phyloP scores from a whole-genome alignment of 169 alveolate species.

The Plasmodium falciparum region DNA sequence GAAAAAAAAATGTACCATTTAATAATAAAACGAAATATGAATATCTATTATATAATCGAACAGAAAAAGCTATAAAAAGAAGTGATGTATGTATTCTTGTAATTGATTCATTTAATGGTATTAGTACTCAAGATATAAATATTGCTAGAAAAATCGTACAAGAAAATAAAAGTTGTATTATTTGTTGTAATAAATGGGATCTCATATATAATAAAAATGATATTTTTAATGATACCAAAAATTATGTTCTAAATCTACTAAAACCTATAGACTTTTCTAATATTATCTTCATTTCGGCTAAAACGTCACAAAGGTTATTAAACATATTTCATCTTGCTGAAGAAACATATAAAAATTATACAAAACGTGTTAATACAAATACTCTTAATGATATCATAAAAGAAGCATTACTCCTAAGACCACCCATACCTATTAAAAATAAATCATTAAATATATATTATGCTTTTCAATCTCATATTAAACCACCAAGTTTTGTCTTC shows the following conservation, averaged over 20 bases:
- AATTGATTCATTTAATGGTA: constrained; percentile 85
- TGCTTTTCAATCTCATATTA: constrained; percentile 82
- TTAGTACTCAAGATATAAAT: constrained; percentile 81
- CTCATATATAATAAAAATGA: constrained; percentile 82
- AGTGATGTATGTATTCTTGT: constrained; percentile 86
- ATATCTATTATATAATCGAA: constrained; percentile 36
- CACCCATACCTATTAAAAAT: constrained; percentile 81
- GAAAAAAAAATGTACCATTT: constrained; percentile 59
- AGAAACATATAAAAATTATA: constrained; percentile 78
- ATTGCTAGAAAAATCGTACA: constrained; percentile 82
- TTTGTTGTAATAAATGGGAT: constrained; percentile 88
- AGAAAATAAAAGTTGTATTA: constrained; percentile 83
- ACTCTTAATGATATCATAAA: constrained; percentile 78
- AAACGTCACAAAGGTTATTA: constrained; percentile 83
- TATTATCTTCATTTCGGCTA: constrained; percentile 83
- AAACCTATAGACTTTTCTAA: constrained; percentile 84
- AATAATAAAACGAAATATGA: constrained; percentile 63
- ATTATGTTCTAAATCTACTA: constrained; percentile 82
- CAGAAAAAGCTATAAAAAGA: constrained; percentile 80
- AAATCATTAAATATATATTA: constrained; percentile 84
- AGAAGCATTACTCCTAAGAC: constrained; percentile 82
- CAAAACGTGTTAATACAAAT: constrained; percentile 33
- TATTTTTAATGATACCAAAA: constrained; percentile 81
- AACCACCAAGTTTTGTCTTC: constrained; percentile 86
- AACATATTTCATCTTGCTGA: constrained; percentile 79